A percentile compares a stretch with the other conserved stretches of the same genome.
These are phyloP conservation scores for Penicillium antarcticum DNA, from an alignment of 495 filamentous ascomycete genomes.

Conservation along the genomic window DNA sequence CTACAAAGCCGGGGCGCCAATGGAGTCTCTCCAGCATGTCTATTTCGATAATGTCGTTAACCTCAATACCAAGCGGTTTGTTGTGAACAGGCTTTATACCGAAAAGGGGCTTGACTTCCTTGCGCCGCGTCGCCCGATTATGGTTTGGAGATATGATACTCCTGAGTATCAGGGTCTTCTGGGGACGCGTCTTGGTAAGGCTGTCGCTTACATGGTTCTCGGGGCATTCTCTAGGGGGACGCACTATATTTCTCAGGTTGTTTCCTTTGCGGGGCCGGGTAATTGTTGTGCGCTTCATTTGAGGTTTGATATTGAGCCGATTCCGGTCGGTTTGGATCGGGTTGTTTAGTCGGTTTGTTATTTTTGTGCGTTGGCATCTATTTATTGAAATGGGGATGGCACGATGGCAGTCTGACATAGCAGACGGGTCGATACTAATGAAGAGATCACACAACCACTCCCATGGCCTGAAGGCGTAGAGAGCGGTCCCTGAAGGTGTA, in stretches of 20 bases:
- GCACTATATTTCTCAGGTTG: not conserved
- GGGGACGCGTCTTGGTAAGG: not conserved
- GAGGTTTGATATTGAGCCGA: constrained; percentile 2
- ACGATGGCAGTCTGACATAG: no score
- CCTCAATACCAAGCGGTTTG: not conserved
- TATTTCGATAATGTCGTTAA: no score
- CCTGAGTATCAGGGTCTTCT: not conserved
- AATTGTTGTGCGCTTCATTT: not conserved
- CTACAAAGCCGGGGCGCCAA: no score
- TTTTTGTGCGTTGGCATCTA: not conserved
- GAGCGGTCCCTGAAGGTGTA: no score
- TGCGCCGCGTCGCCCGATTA: not conserved
- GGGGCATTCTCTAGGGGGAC: not conserved
- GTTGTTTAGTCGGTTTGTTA: not conserved
- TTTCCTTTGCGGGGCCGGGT: not conserved
- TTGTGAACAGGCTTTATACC: not conserved
- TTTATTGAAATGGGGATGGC: no score
- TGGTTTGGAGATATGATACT: not conserved
- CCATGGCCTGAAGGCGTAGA: no score
- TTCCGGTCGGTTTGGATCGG: not conserved
- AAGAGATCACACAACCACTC: no score
- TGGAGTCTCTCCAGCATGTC: no score
- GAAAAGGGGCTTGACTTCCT: not conserved
- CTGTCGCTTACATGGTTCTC: not conserved
- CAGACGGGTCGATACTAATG: no score